Conservation (phyloP, 129 eudicot genomes). For the Chrysanthemum makinoi region DNA sequence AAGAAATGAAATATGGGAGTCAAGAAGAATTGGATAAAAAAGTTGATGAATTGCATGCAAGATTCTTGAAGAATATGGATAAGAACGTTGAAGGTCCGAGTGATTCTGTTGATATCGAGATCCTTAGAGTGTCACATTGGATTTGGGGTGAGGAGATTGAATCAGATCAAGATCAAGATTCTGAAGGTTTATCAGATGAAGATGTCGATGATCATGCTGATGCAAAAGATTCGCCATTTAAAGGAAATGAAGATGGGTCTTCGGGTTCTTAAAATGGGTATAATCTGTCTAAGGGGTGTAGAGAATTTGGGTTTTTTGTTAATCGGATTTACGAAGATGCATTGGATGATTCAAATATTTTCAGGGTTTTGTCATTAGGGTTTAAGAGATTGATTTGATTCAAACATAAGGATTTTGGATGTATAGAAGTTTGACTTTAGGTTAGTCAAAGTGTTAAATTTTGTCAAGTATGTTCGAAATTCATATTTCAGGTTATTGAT, state of each 20-base stretch:
- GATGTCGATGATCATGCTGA: neutral
- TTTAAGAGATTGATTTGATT: neutral
- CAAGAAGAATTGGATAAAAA: conserved; percentile 19
- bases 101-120: conserved; percentile 5
- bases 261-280: conserved; percentile 1
- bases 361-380: neutral
- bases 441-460: conserved; percentile 17
- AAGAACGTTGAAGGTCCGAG: conserved; percentile 14
- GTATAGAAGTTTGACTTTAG: conserved; percentile 22
- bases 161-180: neutral
- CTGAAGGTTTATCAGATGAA: too few species aligned
- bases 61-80: conserved; percentile 10
- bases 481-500: neutral
- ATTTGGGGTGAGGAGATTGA: conserved; percentile 18
- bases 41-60: conserved; percentile 12
- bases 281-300: neutral
- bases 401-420: neutral
- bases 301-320: neutral
- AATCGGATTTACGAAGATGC: neutral
- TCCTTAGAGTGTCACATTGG: conserved; percentile 12
- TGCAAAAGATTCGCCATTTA: neutral
- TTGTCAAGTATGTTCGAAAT: neutral
- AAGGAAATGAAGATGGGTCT: neutral
- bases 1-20: neutral
- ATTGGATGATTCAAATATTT: neutral